These are phyloP conservation scores for Cryptosporidium sp. DNA, from an alignment of 169 alveolate species.

Conservation along the genomic window DNA sequence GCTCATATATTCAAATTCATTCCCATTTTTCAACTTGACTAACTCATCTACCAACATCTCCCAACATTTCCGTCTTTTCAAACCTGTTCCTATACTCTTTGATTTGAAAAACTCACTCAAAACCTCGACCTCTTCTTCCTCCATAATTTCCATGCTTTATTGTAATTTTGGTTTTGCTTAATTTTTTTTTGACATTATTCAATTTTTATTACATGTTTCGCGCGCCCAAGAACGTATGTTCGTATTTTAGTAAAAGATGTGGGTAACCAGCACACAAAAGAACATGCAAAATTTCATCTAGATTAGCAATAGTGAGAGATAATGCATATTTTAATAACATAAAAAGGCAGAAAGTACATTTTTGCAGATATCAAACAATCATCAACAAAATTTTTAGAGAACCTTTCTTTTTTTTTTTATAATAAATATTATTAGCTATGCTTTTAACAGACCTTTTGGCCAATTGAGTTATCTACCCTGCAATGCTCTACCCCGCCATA, in stretches of 20 bases:
- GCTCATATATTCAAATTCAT: not conserved
- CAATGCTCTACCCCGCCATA: not conserved
- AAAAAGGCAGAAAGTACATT: too few relatives aligned
- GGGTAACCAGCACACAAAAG: not conserved
- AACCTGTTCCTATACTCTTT: not conserved
- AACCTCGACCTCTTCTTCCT: constrained; percentile 13
- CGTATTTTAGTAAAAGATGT: not conserved
- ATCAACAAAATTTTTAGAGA: too few relatives aligned
- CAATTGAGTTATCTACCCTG: not conserved
- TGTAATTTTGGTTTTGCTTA: not conserved
- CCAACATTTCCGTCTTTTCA: constrained; percentile 62
- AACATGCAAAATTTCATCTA: not conserved
- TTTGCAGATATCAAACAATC: too few relatives aligned
- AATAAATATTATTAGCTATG: too few relatives aligned
- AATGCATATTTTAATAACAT: too few relatives aligned
- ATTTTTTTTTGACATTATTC: not conserved
- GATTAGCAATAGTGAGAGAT: not conserved
- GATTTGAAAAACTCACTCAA: constrained; percentile 23
- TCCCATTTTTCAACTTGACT: not conserved
- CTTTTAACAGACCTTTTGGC: not conserved
- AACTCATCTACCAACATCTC: constrained; percentile 5
- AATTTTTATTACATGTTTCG: not conserved
- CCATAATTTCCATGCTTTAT: not conserved
- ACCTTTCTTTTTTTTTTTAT: too few relatives aligned
- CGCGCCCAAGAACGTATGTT: constrained; percentile 4